Evolutionary conservation across 2,329 filamentous ascomycete genomes (phyloP), one percentile per base, ranked within the genome.

Genomic region (Ophidiomyces ophidiicola): DNA sequence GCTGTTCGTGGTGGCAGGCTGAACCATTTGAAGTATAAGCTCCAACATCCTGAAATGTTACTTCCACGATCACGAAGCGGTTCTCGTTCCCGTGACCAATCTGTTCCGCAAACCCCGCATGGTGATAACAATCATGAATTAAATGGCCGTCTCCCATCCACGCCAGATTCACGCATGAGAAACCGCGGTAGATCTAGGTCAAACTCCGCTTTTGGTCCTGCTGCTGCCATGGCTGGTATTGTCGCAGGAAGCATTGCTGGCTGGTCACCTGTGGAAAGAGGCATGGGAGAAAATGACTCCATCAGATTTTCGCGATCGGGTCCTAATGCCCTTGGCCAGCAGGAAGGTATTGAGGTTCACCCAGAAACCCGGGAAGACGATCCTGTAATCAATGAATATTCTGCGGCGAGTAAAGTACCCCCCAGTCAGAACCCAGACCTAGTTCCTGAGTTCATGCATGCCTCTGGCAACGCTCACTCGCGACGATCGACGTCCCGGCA

Each of bases 181-280:
- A 56, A 51, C 36, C 57, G 70, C 35, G 36, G 41, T 2, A 67
- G 75, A 41, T 76, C 74, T 23, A 67, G 73, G 20, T 77, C 73
- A 10, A 78, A 74, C 54, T 69, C 67, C 2, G 57, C 63, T 1
- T 69, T 78, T 47, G 74, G 71, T 4, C 70, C 75, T 6, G 74
- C 73, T 10, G 67, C 72, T 32, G 76, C 75, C 25, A 78, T 78
- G 74, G 75, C 74, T 17, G 76, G 76, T 48, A 67, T 79, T 33
- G 68, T 79, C 25, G 76, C 75, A n/a, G 75, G 76, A 38, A 76
- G 72, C 53, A 69, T 80, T 47, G 74, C 68, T 29, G 75, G 74
- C 29, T 79, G 72, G 73, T 78, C 74, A 24, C 76, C 64, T 0
- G 72, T 78, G 38, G 74, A 76, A 44, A 60, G 69, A 39, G 44